A percentile compares a stretch with the other conserved stretches of the same genome.
Conservation (phyloP, 202 grass and related monocot genomes). For the Brachypodium distachyon region DNA sequence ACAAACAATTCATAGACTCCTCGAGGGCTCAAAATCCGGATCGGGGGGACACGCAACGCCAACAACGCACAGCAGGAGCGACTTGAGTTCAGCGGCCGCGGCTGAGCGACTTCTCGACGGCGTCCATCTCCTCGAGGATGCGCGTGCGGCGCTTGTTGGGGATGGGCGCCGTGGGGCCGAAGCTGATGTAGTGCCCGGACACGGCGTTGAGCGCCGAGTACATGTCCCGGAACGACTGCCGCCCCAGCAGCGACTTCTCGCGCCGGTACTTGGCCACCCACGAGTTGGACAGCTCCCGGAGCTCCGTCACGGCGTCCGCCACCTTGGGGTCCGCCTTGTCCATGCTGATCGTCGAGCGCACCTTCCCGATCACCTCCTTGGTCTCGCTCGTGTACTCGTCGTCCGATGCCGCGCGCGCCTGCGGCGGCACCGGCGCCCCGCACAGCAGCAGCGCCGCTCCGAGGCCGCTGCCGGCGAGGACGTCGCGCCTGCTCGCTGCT, state of each 20-base stretch:
- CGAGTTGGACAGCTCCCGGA: constrained; percentile 79
- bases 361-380: constrained; percentile 84
- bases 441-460: constrained; percentile 23
- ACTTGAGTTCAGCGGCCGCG: constrained; percentile 75
- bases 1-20: no score
- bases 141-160: constrained; percentile 84
- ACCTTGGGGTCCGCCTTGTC: constrained; percentile 79
- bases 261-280: constrained; percentile 98
- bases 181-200: constrained; percentile 98
- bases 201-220: constrained; percentile 98
- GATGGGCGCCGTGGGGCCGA: constrained; percentile 94
- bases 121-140: constrained; percentile 97
- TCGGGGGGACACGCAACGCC: no score
- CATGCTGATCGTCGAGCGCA: constrained; percentile 78
- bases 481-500: constrained; percentile 36
- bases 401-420: constrained; percentile 40
- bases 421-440: no score
- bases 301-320: constrained; percentile 69
- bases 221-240: constrained; percentile 88
- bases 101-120: constrained; percentile 92
- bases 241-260: constrained; percentile 77
- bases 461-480: constrained; percentile 25
- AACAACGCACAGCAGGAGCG: no score
- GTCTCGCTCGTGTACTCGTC: constrained; percentile 97
- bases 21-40: no score